phyloP scores from a whole-genome alignment of 129 eudicot species.

The carrot (Daucus carota) region DNA sequence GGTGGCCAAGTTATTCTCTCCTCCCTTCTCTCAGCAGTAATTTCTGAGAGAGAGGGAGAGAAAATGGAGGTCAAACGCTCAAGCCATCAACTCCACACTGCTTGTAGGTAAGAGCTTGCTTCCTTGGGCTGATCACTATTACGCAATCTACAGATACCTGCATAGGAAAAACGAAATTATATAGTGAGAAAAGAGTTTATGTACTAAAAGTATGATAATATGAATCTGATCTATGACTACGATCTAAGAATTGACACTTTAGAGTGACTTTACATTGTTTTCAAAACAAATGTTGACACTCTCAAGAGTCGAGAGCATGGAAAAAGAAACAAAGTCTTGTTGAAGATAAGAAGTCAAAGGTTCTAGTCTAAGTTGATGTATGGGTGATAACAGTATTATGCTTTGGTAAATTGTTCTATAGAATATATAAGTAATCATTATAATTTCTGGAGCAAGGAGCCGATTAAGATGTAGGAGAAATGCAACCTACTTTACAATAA shows the following conservation, averaged over 20 bases:
- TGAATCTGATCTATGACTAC: background rate
- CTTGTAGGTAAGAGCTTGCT: conserved; percentile 66
- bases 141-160: conserved; percentile 85
- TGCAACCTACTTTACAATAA: background rate
- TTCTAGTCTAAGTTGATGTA: background rate
- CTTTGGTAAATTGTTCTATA: background rate
- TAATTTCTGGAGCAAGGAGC: background rate
- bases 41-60: background rate
- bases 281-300: background rate
- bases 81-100: conserved; percentile 92
- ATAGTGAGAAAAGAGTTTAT: background rate
- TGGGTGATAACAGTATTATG: background rate
- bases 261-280: background rate
- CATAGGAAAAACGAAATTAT: background rate
- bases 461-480: background rate
- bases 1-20: background rate
- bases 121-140: conserved; percentile 77
- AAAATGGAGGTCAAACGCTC: conserved; percentile 40
- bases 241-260: background rate
- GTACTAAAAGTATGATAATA: background rate
- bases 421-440: background rate
- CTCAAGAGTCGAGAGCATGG: background rate
- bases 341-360: background rate
- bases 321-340: background rate
- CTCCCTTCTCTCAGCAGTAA: background rate